Evolutionary conservation across 2,329 filamentous ascomycete genomes (phyloP), one percentile per base, ranked within the genome.

Genomic region (Penicillium olsonii): DNA sequence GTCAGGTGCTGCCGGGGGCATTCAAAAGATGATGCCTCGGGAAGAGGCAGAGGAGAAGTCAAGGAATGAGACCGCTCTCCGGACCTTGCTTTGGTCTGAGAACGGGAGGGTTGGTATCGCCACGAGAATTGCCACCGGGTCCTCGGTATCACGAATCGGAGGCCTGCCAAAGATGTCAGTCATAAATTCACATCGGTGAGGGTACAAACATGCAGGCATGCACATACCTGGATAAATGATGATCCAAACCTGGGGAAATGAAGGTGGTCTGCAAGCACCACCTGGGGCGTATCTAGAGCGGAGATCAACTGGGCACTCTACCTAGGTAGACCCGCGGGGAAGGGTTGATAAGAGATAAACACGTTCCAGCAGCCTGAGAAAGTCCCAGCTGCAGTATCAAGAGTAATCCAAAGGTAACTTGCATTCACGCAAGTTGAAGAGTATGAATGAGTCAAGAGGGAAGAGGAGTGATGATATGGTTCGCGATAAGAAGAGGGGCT

Each of bases 1-100:
- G 65, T 71, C 70, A 59, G 68, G 68, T 48, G 66, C 65, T 62
- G 63, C 68, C 61, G 69, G 68, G 66, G 66, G 69, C 72, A 74
- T 74, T 65, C 68, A 74, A 73, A 62, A 65, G 57, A 60, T 53
- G 52, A 57, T 57, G 59, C 66, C 66, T 67, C 64, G 53, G 45
- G 40, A 22, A 47, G 62, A 65, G 65, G 63, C 66, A 59, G 59
- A 41, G 37, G 27, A 39, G 35, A 55, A 38, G 39, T 31, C 34
- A 45, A 46, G 33, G 39, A 54, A 41, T 24, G 9, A 37, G 42
- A 53, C 67, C 65, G 66, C 62, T 59, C 68, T 62, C 65, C 62
- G 56, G 57, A 66, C 64, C 65, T 56, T 47, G 44, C 27, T 33
- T 19, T 60, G 65, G 65, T 57, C 66, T 62, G 65, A 69, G 65